Percentiles rank a stretch among this genome's conserved stretches.
Conservation (phyloP, 768 basidiomycete genomes). For the Tricholomella constricta region DNA sequence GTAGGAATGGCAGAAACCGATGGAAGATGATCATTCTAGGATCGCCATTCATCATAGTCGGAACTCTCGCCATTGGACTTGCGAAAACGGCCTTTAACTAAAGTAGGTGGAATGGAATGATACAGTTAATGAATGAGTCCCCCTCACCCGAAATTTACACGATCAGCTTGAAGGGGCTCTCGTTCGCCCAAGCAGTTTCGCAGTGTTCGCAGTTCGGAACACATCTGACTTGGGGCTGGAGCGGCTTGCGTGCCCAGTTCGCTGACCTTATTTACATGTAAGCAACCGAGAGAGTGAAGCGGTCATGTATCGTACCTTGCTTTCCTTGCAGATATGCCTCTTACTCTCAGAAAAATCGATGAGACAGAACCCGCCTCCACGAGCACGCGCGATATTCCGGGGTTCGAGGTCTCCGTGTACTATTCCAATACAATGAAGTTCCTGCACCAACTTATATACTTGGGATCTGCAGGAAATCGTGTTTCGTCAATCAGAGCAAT, state of each 20-base stretch:
- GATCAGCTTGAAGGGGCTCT: not conserved
- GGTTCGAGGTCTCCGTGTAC: slow-evolving; percentile 21
- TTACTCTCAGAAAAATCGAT: slow-evolving; percentile 21
- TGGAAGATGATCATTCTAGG: too few species aligned
- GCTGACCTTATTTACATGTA: slow-evolving; percentile 3
- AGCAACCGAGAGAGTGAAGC: not conserved
- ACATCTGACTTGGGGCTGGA: slow-evolving; percentile 11
- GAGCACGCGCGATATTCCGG: slow-evolving; percentile 18
- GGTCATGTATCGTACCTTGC: slow-evolving; percentile 10
- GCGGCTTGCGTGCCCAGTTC: slow-evolving; percentile 4
- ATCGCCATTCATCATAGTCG: too few species aligned
- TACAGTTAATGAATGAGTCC: too few species aligned
- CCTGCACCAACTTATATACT: slow-evolving; percentile 19
- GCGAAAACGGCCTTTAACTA: too few species aligned
- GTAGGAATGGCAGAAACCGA: too few species aligned
- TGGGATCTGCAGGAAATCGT: slow-evolving; percentile 21
- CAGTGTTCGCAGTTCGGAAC: slow-evolving; percentile 21
- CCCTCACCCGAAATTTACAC: not conserved
- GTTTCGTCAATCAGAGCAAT: slow-evolving; percentile 15
- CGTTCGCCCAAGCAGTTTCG: slow-evolving; percentile 25
- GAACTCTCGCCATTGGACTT: too few species aligned
- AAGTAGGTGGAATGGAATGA: too few species aligned
- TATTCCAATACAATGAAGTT: slow-evolving; percentile 22
- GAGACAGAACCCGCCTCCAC: slow-evolving; percentile 18
- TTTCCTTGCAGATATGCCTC: slow-evolving; percentile 16